phyloP scores from a whole-genome alignment of 164 flowering plant species.

The Liriodendron chinense region DNA sequence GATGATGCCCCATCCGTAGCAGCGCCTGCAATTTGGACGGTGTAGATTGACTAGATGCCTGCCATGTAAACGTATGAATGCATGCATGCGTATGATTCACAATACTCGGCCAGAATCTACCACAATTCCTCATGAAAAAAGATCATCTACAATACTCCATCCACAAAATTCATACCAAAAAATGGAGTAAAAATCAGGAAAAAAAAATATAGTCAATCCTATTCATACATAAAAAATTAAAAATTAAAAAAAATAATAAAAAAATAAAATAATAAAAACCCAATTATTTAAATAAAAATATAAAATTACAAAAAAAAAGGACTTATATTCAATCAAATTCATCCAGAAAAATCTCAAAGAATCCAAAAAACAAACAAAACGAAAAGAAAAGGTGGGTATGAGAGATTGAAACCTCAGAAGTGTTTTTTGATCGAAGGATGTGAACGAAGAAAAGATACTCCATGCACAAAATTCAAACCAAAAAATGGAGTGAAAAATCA shows the following conservation, averaged over 20 bases:
- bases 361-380: not conserved
- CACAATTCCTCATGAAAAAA: not conserved
- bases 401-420: constrained; percentile 14
- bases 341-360: not conserved
- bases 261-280: not conserved
- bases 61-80: not conserved
- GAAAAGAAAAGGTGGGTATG: not conserved
- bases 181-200: not conserved
- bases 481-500: not conserved
- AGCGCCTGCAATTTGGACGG: not conserved
- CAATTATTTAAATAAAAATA: not conserved
- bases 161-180: too few relatives aligned
- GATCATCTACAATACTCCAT: not conserved
- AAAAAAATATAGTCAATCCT: not conserved
- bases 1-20: not conserved
- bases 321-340: not conserved
- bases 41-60: not conserved
- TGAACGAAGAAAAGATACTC: not conserved
- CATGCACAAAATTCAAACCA: too few relatives aligned
- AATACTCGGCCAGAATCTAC: not conserved
- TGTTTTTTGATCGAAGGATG: constrained; percentile 18
- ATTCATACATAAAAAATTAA: not conserved
- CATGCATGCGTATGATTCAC: too few relatives aligned
- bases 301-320: not conserved
- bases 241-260: not conserved